Percentiles rank a stretch among this genome's conserved stretches.
These are phyloP conservation scores for Picochlorum sp. DNA, from an alignment of 139 green algal genomes.

Conservation along the genomic window DNA sequence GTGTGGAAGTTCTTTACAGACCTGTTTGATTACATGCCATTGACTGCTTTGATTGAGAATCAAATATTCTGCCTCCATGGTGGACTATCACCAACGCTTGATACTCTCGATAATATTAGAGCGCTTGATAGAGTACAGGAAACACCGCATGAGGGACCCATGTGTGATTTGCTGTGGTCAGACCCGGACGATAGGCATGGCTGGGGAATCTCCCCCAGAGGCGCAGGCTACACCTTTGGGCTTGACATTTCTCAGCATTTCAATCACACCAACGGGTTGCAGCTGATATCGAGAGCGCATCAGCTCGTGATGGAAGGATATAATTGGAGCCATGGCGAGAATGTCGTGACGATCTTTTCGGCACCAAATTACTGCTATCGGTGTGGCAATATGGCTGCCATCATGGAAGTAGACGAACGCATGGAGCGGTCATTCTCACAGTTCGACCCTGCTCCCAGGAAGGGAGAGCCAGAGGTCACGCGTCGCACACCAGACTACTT, in stretches of 20 bases:
- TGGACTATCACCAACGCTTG: slow-evolving; percentile 89
- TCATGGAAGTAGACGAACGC: slow-evolving; percentile 96
- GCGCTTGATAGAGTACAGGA: slow-evolving; percentile 91
- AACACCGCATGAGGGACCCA: slow-evolving; percentile 93
- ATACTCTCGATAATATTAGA: slow-evolving; percentile 94
- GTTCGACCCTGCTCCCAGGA: slow-evolving; percentile 91
- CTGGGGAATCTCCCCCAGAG: slow-evolving; percentile 96
- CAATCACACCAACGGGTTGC: slow-evolving; percentile 94
- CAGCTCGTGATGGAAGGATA: slow-evolving; percentile 99
- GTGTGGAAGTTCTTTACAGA: slow-evolving; percentile 99
- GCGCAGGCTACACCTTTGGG: slow-evolving; percentile 98
- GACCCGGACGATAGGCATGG: slow-evolving; percentile 95
- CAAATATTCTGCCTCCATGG: slow-evolving; percentile 98
- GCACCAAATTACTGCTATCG: slow-evolving; percentile 99
- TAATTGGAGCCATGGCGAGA: slow-evolving; percentile 92
- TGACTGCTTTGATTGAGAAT: slow-evolving; percentile 92
- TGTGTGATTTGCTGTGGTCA: slow-evolving; percentile 98
- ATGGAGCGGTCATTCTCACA: slow-evolving; percentile 82
- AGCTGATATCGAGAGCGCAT: slow-evolving; percentile 92
- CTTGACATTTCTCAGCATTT: slow-evolving; percentile 98
- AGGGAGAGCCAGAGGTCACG: slow-evolving; percentile 84
- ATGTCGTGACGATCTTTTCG: slow-evolving; percentile 97
- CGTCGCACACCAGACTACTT: slow-evolving; percentile 87
- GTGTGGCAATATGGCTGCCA: slow-evolving; percentile 88
- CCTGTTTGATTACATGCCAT: slow-evolving; percentile 97